Base-by-base conservation (phyloP, 805 yeast species). In the Teunomyces tritomae region DNA sequence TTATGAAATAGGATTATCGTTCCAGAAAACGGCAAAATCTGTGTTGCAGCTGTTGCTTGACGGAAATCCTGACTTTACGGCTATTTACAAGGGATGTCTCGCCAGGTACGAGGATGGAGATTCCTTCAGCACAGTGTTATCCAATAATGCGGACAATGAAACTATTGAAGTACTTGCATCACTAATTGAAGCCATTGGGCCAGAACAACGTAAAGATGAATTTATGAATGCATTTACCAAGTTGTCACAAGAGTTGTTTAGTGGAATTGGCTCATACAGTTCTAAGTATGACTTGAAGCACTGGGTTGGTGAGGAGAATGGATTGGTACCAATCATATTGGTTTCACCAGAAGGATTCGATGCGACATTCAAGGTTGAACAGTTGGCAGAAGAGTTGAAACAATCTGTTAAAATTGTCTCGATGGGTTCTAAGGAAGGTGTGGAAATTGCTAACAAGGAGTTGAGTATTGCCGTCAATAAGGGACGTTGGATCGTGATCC, bases 401-500 rank as follows among this genome's bases (percentile, higher is more conserved):
- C 52, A 54, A 6, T 55, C 63, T 2, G 57, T 83, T 29, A 59
- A 57, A 0, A 62, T 75, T 1, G 74, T 87, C 33, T 79, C 96
- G 0, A 73, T 91, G 79, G 97, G 96, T 0, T 80, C 95, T 0
- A 59, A 63, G 20, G 96, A 89, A 62, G 84, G 87, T 8, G 62
- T 72, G 1, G 76, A 70, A 2, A 65, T 73, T 35, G 91, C 92
- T 0, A 79, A 77, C 17, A 65, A 70, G 43, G 79, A 80, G n/a
- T 65, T 89, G 7, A 57, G 61, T 1, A 63, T 61, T 8, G 79
- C 82, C 0, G 58, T 74, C 1, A 65, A 60, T n/a, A 58, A 59
- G 1, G 89, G 88, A 0, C 56, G 62, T 1, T 89, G 96, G 96
- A 63, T 92, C 0, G 56, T 91, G 27, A 63, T 92, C 28, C 96